Evolutionary conservation across 176 grass and related monocot genomes (phyloP), one percentile per base, ranked within the genome.

Genomic region (Raddia distichophylla): DNA sequence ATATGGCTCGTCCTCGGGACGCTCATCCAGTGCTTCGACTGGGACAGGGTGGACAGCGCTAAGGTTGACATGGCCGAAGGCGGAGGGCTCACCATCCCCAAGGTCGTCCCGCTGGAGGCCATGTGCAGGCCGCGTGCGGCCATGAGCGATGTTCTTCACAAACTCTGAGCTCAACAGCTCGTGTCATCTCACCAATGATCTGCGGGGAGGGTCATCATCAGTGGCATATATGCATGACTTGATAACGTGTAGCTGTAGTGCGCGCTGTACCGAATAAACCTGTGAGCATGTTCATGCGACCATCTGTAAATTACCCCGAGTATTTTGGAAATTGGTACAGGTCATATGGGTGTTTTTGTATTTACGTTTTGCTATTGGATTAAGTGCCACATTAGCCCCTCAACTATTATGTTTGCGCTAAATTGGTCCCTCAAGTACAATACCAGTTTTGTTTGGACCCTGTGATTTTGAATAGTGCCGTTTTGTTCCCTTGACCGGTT

Each of bases 21-120:
- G 6, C 42, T 95, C 60, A 63, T 95, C 5, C 93, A 95, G 32
- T 95, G 90, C 76, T 95, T 95, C 16, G 85, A 95, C n/a, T 95
- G 87, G 90, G 69, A 88, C 14, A 78, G 33, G 13, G 73, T 86
- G 1, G 74, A 59, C 0, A 82, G 60, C 13, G 61, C 2, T 13
- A 60, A 90, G 58, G 79, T 92, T 4, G 93, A 95, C 54, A 86
- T 95, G 93, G 62, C 74, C 2, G 84, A 86, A 73, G 66, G 68
- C 0, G 14, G 56, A 7, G 90, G 87, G 6, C 6, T 92, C 2
- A 76, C 78, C 69, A 74, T 95, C 46, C 73, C 81, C 1, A 95
- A 77, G 75, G 78, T 45, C 2, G 35, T 52, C 40, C 87, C 82
- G 1, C 64, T 95, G 67, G 90, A 88, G 56, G 84, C 85, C 32